A percentile compares a stretch with the other conserved stretches of the same genome.
Evolutionary conservation across 106 monocot species (phyloP).

Genomic region (Xerophyta viscosa): DNA sequence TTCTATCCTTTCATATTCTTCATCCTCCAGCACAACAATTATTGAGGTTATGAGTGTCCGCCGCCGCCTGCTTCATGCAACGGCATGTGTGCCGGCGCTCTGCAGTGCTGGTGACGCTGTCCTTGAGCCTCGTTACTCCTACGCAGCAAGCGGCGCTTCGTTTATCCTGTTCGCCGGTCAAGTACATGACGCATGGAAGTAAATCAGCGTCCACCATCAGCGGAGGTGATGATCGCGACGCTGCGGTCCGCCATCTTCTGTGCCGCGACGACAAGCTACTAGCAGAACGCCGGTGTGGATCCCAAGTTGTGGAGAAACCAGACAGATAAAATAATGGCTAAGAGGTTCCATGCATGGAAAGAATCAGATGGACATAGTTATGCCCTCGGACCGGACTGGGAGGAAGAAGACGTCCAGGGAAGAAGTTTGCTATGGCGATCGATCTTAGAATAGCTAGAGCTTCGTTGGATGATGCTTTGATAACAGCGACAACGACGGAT

Average conservation of each 20-base stretch:
- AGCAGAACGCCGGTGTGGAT: slow-evolving; percentile 17
- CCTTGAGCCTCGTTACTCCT: slow-evolving; percentile 5
- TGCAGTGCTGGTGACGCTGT: neutral
- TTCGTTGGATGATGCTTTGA: no score
- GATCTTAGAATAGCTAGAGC: no score
- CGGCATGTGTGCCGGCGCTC: slow-evolving; percentile 5
- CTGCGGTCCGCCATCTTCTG: neutral
- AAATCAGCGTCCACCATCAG: neutral
- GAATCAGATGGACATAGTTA: no score
- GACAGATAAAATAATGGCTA: no score
- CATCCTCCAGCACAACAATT: no score
- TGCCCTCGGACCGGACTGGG: no score
- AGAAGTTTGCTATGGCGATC: no score
- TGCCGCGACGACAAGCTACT: slow-evolving; percentile 4
- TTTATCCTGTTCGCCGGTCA: neutral
- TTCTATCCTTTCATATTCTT: no score
- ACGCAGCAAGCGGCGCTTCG: slow-evolving; percentile 3
- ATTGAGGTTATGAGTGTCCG: neutral
- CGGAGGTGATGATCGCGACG: neutral
- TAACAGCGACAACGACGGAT: no score
- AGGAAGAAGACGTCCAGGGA: no score
- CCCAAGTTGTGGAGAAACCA: no score
- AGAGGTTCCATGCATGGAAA: no score
- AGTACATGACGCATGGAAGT: neutral
- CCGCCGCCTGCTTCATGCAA: slow-evolving; percentile 6